These are phyloP conservation scores for Pugionium cornutum DNA, from an alignment of 345 rosid species.

Conservation along the genomic window DNA sequence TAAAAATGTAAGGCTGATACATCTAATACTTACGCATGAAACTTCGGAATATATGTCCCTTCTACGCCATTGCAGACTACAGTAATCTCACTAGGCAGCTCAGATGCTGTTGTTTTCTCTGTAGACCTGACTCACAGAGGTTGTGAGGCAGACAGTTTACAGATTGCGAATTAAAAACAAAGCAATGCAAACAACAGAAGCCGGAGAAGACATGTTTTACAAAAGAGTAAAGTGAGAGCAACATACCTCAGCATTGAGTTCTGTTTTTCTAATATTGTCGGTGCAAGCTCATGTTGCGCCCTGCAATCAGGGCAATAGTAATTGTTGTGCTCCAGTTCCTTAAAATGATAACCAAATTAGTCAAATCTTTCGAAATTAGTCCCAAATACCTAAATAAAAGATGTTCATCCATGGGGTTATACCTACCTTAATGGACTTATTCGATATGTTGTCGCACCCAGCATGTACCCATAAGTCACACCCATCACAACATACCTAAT, in stretches of 20 bases:
- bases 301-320: constrained; percentile 88
- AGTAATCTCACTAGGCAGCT: constrained; percentile 57
- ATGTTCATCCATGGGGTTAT: constrained; percentile 11
- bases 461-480: constrained; percentile 98
- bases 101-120: constrained; percentile 45
- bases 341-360: constrained; percentile 35
- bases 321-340: constrained; percentile 71
- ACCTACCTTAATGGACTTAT: constrained; percentile 59
- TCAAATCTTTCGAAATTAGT: constrained; percentile 8
- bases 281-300: constrained; percentile 44
- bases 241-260: constrained; percentile 58
- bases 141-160: constrained; percentile 26
- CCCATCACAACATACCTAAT: constrained; percentile 95
- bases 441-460: constrained; percentile 77
- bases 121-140: constrained; percentile 51
- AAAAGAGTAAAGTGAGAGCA: constrained; percentile 22
- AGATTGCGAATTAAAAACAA: constrained; percentile 15
- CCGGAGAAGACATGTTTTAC: constrained; percentile 6
- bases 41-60: constrained; percentile 73
- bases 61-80: constrained; percentile 96
- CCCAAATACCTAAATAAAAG: constrained; percentile 19
- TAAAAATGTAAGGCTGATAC: constrained; percentile 13
- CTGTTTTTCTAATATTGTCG: constrained; percentile 40
- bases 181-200: constrained; percentile 24
- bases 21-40: constrained; percentile 65